Base-by-base conservation (phyloP, 352 stramenopile genomes). In the Phytophthora agathidicida region DNA sequence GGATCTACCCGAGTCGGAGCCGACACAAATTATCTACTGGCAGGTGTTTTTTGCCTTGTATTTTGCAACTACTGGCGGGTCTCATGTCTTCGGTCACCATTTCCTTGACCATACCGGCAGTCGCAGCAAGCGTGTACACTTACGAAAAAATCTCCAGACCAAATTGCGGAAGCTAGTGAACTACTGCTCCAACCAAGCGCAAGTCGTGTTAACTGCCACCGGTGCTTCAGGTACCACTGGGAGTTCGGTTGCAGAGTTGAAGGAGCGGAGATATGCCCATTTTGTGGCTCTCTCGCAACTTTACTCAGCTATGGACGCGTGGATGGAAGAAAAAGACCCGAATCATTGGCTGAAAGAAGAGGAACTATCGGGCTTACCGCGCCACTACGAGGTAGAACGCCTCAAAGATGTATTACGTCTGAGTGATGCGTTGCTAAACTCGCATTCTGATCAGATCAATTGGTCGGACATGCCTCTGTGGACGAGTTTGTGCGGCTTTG, bases 301-400 rank as follows among this genome's bases (percentile, higher is more conserved):
- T 31, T 91, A 89, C 50, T 87, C 83, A 24, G 87, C 83, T 9
- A 94, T 96, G 87, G 85, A 94, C 50, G 78, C 85, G 24, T 96
- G 87, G 87, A 71, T 96, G 8, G 87, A 94, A 55, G 85, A 93
- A 53, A 65, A 68, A 2, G 78, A 96, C 54, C 85, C 87, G 7
- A 93, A 93, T 24, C 73, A 76, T 16, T 92, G 85, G 82, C 67
- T 93, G 0, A 88, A 86, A 36, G 77, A 91, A 49, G 79, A 89
- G 7, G 77, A 94, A 43, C 45, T 94, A 4, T 68, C 74, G 28
- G 77, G 77, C 3, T 69, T 96, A 3, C 87, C 87, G 24, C 71
- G 77, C 1, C 87, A 94, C 38, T 96, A 89, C 36, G 84, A 93
- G 62, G 65, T 88, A 0, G 71, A 83, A 36, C 57, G 85, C 11